Evolutionary conservation across 768 basidiomycete genomes (phyloP), one percentile per base, ranked within the genome.

Genomic region (Tulasnella sp.): DNA sequence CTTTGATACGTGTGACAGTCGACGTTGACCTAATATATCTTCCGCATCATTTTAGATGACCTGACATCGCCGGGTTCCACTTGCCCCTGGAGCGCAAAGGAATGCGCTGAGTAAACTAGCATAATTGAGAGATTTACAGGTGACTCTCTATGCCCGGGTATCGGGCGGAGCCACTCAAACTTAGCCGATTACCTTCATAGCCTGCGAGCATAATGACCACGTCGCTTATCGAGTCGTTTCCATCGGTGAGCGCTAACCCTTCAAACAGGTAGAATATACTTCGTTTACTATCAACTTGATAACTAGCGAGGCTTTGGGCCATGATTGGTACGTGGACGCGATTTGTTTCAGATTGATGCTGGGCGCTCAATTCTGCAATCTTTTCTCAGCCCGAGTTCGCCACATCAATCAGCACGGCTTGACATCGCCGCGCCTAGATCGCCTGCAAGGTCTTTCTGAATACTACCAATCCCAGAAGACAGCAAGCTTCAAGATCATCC

Each of bases 341-440:
- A 50, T 22, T 16, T 24, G 28, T 24, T 58, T 40, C n/a, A 16
- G 41, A 3, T 50, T 20, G n/a, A 20, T n/a, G 18, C 6, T n/a
- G 20, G n/a, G 54, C 22, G 75, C 42, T 76, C 42, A 18, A 20
- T 18, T 37, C 31, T 44, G n/a, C n/a, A 41, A 44, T 44, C 16
- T 44, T 31, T 58, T n/a, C n/a, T 24, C 31, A 40, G 77, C 77
- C 16, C 11, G 77, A 40, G 60, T 54, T 58, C 48, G 77, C 3
- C 77, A 78, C 40, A 69, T 78, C 12, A 78, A 78, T 78, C 50
- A 41, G 12, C 60, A 78, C 41, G 77, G 77, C 11, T 58, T 78
- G 31, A 41, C 54, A 9, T 58, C 77, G 3, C 77, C 77, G 8
- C 77, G 77, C 22, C 77, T 78, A 5, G 77, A 78, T 40, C 42